Evolutionary conservation across 495 filamentous ascomycete species (phyloP).

Genomic region (Beverwykella pulmonaria): DNA sequence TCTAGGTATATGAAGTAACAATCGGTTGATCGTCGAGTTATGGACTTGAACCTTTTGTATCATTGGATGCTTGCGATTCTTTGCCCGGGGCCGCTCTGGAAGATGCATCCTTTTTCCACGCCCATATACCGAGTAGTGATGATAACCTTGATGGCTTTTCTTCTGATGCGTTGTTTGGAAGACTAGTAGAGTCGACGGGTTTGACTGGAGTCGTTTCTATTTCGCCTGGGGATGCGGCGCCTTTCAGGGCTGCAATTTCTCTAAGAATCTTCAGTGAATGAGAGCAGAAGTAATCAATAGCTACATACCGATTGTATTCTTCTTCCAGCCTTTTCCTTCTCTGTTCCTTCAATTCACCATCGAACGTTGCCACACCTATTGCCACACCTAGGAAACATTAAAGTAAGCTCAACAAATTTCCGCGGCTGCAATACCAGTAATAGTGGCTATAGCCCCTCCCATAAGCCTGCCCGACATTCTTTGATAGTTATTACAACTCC

Average conservation of each 20-base stretch:
- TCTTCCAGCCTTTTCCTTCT: constrained; percentile 26
- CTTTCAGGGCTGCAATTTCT: background rate
- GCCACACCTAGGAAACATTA: constrained; percentile 3
- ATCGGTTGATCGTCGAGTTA: background rate
- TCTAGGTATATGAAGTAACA: constrained; percentile 30
- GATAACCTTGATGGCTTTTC: constrained; percentile 9
- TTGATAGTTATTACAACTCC: background rate
- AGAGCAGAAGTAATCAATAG: background rate
- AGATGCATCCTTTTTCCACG: constrained; percentile 10
- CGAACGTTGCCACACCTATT: constrained; percentile 24
- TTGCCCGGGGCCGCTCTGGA: background rate
- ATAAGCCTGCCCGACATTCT: constrained; percentile 20
- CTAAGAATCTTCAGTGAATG: background rate
- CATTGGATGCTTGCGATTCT: background rate
- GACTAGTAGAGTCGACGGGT: background rate
- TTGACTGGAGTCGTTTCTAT: background rate
- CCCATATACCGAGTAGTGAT: constrained; percentile 21
- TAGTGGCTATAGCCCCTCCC: constrained; percentile 22
- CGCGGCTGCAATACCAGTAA: constrained; percentile 16
- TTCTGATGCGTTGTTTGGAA: background rate
- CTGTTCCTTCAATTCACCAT: constrained; percentile 25
- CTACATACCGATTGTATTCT: constrained; percentile 24
- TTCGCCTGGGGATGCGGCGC: background rate
- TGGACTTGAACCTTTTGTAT: background rate
- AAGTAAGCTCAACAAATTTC: background rate